phyloP scores from a whole-genome alignment of 768 basidiomycete genomes.

The Hericium coralloides region DNA sequence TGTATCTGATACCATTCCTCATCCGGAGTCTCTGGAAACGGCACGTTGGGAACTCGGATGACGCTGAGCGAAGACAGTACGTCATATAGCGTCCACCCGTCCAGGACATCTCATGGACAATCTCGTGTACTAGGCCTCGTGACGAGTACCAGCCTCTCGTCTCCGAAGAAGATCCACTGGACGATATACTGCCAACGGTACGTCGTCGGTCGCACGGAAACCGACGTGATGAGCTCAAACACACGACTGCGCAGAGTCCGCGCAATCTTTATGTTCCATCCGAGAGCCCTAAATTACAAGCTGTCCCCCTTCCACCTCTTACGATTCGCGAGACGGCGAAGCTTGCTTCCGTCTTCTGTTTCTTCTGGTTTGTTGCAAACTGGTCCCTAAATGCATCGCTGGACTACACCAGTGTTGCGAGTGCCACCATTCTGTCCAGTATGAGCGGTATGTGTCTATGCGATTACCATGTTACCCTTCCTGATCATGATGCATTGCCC shows the following conservation, averaged over 20 bases:
- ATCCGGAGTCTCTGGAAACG: slow-evolving; percentile 26
- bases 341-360: slow-evolving; percentile 74
- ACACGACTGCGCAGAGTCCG: not conserved
- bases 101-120: not conserved
- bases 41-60: not conserved
- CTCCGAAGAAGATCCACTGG: slow-evolving; percentile 13
- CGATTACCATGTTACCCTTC: not conserved
- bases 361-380: slow-evolving; percentile 92
- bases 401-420: slow-evolving; percentile 88
- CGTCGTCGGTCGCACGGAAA: not conserved
- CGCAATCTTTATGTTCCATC: not conserved
- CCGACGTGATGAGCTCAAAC: not conserved
- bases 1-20: slow-evolving; percentile 66
- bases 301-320: slow-evolving; percentile 30
- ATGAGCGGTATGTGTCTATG: slow-evolving; percentile 63
- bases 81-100: not conserved
- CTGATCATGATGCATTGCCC: not conserved
- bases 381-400: slow-evolving; percentile 83
- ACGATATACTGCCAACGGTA: slow-evolving; percentile 6
- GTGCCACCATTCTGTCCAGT: slow-evolving; percentile 80
- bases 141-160: slow-evolving; percentile 21
- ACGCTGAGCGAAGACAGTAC: not conserved
- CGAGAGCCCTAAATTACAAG: not conserved
- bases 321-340: slow-evolving; percentile 63
- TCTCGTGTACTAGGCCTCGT: slow-evolving; percentile 5